A percentile compares a stretch with the other conserved stretches of the same genome.
phyloP scores from a whole-genome alignment of 2,329 filamentous ascomycete species.

The Diaporthe sp. region DNA sequence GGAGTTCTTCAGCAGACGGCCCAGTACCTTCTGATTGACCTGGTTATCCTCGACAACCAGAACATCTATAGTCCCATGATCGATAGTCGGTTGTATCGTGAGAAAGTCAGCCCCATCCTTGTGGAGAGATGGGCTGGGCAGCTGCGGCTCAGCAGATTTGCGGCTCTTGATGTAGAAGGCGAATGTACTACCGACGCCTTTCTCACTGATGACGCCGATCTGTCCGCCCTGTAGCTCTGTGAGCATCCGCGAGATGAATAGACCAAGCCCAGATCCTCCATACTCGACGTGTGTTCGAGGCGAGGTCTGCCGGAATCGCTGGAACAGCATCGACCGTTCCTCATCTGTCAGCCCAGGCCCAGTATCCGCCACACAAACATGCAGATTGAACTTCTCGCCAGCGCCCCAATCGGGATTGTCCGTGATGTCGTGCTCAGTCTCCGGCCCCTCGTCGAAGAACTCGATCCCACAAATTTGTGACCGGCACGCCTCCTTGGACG shows the following conservation, averaged over 20 bases:
- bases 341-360: slow-evolving; percentile 78
- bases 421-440: slow-evolving; percentile 60
- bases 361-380: slow-evolving; percentile 80
- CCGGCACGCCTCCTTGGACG: slow-evolving; percentile 67
- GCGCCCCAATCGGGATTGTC: slow-evolving; percentile 77
- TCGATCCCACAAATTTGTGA: slow-evolving; percentile 56
- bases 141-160: slow-evolving; percentile 53
- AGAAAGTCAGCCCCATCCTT: slow-evolving; percentile 2
- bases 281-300: slow-evolving; percentile 84
- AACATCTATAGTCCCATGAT: slow-evolving; percentile 63
- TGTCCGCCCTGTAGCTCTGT: slow-evolving; percentile 84
- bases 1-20: slow-evolving; percentile 71
- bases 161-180: slow-evolving; percentile 82
- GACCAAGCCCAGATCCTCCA: slow-evolving; percentile 82
- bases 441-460: slow-evolving; percentile 63
- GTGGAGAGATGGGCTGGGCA: slow-evolving; percentile 52
- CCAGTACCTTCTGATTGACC: slow-evolving; percentile 75
- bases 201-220: slow-evolving; percentile 78
- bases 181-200: slow-evolving; percentile 80
- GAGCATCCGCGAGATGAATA: slow-evolving; percentile 83
- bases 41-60: slow-evolving; percentile 79
- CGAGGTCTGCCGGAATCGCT: slow-evolving; percentile 84
- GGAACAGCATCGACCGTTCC: slow-evolving; percentile 82
- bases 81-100: slow-evolving; percentile 46
- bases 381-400: slow-evolving; percentile 79